Base-by-base conservation (phyloP, 805 yeast genomes). In the Monosporozyma aquatica region DNA sequence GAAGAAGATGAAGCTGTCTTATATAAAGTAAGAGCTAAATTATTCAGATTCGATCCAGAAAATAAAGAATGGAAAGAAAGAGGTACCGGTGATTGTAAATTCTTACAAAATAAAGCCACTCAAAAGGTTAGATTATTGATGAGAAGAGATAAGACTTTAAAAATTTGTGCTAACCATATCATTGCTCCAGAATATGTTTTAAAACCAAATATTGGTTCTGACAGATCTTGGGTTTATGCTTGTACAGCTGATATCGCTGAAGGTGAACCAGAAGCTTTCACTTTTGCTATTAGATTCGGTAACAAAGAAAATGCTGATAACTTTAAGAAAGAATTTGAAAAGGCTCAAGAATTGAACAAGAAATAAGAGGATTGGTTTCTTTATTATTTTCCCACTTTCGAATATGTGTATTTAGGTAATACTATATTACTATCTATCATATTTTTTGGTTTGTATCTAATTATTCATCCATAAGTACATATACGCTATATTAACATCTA, bases 71-170 rank as follows among this genome's bases (percentile, higher is more conserved):
- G 98, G 98, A 92, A 92, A 68, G 98, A 92, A 75, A 85, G 98
- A 73, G 98, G 98, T 57, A 87, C 96, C 27, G 98, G 98, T 60
- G 98, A 92, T 61, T 95, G 87, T 56, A 87, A 92, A 69, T 86
- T 92, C 68, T 78, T 92, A 64, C 74, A 90, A 71, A 96, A 90
- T 72, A 87, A 87, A 67, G 69, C 69, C 48, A 71, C 86, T 45
- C 75, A 76, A 45, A 89, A 87, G 70, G 86, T 85, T 50, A 82
- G 98, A 72, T 68, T 92, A 52, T 73, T 92, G 62, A 92, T 92
- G 98, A 87, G 98, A 78, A 87, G 98, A 73, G 98, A 92, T 72
- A 90, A 90, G 75, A 92, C 97, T 43, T 76, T 92, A 63, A 92
- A 92, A 75, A 82, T 92, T 60, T 92, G 98, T 68, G 98, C 98